A percentile compares a stretch with the other conserved stretches of the same genome.
Evolutionary conservation across 768 basidiomycete genomes (phyloP).

Genomic region (Gymnopilus dilepis): DNA sequence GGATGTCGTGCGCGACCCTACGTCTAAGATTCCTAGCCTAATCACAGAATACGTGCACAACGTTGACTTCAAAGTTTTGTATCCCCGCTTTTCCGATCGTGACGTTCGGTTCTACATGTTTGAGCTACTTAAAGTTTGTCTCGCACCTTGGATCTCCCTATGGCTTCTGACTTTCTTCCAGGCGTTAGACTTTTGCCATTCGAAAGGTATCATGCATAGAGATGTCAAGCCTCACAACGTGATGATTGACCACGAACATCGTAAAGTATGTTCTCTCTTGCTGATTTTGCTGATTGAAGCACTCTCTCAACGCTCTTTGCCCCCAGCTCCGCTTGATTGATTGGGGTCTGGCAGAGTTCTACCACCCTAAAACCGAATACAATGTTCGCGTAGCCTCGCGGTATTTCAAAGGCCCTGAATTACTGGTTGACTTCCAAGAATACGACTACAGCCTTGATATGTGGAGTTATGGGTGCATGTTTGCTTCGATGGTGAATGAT

Average conservation of each 20-base stretch:
- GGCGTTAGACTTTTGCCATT: conserved; percentile 98
- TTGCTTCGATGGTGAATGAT: conserved; percentile 89
- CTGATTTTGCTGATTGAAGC: conserved; percentile 14
- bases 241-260: conserved; percentile 98
- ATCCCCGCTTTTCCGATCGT: conserved; percentile 93
- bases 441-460: conserved; percentile 98
- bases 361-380: conserved; percentile 97
- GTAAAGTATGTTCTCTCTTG: conserved; percentile 66
- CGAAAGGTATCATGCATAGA: conserved; percentile 98
- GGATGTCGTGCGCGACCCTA: conserved; percentile 94
- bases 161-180: conserved; percentile 33
- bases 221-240: conserved; percentile 99
- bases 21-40: conserved; percentile 95
- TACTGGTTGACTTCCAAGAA: conserved; percentile 97
- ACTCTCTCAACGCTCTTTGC: no score
- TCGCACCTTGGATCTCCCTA: not conserved
- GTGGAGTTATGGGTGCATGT: conserved; percentile 99
- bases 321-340: conserved; percentile 91
- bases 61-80: conserved; percentile 95
- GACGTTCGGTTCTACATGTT: conserved; percentile 98
- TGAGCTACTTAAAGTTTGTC: conserved; percentile 86
- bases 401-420: conserved; percentile 98
- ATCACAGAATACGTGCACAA: conserved; percentile 99
- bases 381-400: conserved; percentile 97
- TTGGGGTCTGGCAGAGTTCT: conserved; percentile 99